Conservation (phyloP, 768 basidiomycete genomes). For the Tulasnella calospora region DNA sequence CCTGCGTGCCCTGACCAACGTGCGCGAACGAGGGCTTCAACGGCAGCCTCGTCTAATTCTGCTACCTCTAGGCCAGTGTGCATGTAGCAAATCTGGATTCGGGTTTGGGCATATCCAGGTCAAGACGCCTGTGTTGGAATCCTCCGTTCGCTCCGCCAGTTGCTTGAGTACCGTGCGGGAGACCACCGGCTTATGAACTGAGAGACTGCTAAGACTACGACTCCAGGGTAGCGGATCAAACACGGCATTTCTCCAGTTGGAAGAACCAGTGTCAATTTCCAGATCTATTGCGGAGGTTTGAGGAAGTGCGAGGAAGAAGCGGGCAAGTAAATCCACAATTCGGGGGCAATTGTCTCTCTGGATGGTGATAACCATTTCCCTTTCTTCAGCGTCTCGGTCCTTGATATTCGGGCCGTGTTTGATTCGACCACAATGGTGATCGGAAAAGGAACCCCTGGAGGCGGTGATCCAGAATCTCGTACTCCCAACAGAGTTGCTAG, state of each 20-base stretch:
- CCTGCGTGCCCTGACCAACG: neutral
- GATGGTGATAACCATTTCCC: neutral
- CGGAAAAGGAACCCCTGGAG: neutral
- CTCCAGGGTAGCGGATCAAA: neutral
- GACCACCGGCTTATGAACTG: neutral
- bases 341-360: neutral
- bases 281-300: neutral
- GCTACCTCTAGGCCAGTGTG: neutral
- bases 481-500: neutral
- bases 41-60: neutral
- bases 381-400: neutral
- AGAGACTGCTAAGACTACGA: neutral
- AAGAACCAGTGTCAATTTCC: neutral
- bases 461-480: neutral
- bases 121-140: neutral
- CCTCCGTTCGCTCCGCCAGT: neutral
- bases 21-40: neutral
- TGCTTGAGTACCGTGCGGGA: neutral
- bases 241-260: neutral
- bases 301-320: neutral
- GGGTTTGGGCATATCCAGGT: neutral
- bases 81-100: neutral
- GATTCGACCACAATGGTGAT: neutral
- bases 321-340: neutral
- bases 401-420: neutral